A percentile compares a stretch with the other conserved stretches of the same genome.
Evolutionary conservation across 2,329 filamentous ascomycete species (phyloP).

Genomic region (Teratosphaeria epicoccoides): DNA sequence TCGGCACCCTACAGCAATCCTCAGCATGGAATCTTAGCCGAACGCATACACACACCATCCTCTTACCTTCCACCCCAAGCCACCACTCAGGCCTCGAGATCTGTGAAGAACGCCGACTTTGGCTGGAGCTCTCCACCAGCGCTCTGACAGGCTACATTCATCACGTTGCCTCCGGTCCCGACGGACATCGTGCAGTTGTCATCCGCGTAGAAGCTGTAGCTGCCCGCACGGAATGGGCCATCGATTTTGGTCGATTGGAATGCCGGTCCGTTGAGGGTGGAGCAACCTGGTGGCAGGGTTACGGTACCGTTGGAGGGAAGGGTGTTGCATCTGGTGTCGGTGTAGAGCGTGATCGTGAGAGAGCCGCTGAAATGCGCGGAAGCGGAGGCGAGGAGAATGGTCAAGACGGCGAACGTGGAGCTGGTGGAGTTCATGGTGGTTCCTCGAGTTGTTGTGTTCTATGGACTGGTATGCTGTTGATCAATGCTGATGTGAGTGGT

Average conservation of each 20-base stretch:
- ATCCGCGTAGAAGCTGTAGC: not conserved
- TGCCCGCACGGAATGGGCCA: not conserved
- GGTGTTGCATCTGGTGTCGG: not conserved
- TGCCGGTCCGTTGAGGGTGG: not conserved
- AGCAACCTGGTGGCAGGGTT: not conserved
- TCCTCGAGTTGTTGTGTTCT: too few relatives aligned
- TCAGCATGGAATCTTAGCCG: too few relatives aligned
- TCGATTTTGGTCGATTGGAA: not conserved
- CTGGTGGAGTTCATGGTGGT: not conserved
- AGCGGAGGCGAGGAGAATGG: not conserved
- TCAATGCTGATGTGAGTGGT: too few relatives aligned
- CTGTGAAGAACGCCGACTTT: not conserved
- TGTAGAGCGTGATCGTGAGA: not conserved
- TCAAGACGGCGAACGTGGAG: not conserved
- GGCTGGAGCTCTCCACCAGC: not conserved
- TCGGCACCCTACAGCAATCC: too few relatives aligned
- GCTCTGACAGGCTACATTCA: not conserved
- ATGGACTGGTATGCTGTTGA: not conserved
- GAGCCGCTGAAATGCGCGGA: not conserved
- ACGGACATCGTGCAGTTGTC: not conserved
- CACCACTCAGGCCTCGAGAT: not conserved
- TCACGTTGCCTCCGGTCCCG: not conserved
- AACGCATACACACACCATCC: too few relatives aligned
- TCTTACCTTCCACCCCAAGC: too few relatives aligned
- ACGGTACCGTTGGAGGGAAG: not conserved